Conservation (phyloP, 2,329 filamentous ascomycete genomes). For the Microdochium trichocladiopsis region DNA sequence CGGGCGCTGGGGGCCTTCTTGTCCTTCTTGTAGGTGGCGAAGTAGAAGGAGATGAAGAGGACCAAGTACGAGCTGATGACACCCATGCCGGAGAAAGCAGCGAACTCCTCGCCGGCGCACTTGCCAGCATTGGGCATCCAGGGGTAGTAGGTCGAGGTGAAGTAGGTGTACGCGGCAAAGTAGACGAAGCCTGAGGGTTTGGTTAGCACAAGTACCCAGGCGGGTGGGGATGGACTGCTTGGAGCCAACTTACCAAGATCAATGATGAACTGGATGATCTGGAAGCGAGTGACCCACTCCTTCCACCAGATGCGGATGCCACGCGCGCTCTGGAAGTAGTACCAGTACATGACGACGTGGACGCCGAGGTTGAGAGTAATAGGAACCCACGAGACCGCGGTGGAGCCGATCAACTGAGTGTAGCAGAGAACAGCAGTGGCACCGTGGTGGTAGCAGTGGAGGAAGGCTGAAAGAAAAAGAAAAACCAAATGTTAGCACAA, state of each 20-base stretch:
- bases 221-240: not conserved
- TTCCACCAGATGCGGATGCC: slow-evolving; percentile 99
- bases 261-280: slow-evolving; percentile 96
- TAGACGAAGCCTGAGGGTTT: slow-evolving; percentile 75
- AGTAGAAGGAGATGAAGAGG: slow-evolving; percentile 98
- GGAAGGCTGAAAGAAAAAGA: slow-evolving; percentile 61
- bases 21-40: slow-evolving; percentile 89
- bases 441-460: slow-evolving; percentile 98
- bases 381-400: slow-evolving; percentile 89
- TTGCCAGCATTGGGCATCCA: slow-evolving; percentile 77
- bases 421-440: slow-evolving; percentile 96
- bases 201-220: slow-evolving; percentile 4
- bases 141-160: slow-evolving; percentile 82
- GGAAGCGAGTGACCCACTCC: slow-evolving; percentile 97
- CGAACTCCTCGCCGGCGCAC: slow-evolving; percentile 95
- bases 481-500: not conserved
- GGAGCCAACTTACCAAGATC: slow-evolving; percentile 66
- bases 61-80: slow-evolving; percentile 93
- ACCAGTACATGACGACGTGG: slow-evolving; percentile 99
- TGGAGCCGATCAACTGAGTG: slow-evolving; percentile 89
- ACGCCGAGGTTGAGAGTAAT: slow-evolving; percentile 90
- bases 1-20: slow-evolving; percentile 73
- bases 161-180: slow-evolving; percentile 99
- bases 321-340: slow-evolving; percentile 98
- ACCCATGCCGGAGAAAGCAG: slow-evolving; percentile 83